These are phyloP conservation scores for Vanrija sp. DNA, from an alignment of 1,284 basidiomycete genomes.

Conservation along the genomic window DNA sequence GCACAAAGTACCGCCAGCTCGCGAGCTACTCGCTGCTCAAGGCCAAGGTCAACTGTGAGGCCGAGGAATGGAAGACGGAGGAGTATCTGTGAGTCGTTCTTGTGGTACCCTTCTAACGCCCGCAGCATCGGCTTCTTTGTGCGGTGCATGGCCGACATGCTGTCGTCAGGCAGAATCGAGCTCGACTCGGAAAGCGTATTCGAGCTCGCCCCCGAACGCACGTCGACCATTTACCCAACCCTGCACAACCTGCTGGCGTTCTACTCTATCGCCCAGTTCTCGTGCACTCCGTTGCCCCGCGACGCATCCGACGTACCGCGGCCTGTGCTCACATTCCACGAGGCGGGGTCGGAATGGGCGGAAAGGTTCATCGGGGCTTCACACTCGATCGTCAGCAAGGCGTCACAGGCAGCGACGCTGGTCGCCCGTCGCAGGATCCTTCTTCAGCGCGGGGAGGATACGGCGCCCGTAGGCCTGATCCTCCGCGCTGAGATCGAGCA, in stretches of 20 bases:
- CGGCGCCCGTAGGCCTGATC: neutral
- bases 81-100: slow-evolving; percentile 14
- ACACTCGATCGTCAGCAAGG: slow-evolving; percentile 11
- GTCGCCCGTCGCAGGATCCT: slow-evolving; percentile 10
- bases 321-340: slow-evolving; percentile 1
- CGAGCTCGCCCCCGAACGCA: slow-evolving; percentile 2
- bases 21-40: slow-evolving; percentile 15
- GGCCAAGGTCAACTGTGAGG: slow-evolving; percentile 13
- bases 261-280: slow-evolving; percentile 12
- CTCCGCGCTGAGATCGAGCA: slow-evolving; percentile 11
- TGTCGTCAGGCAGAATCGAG: slow-evolving; percentile 8
- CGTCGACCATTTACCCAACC: slow-evolving; percentile 6
- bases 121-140: slow-evolving; percentile 19
- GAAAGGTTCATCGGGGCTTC: slow-evolving; percentile 21
- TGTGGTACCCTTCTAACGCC: neutral
- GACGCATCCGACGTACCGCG: neutral
- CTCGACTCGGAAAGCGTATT: slow-evolving; percentile 10
- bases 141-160: slow-evolving; percentile 24
- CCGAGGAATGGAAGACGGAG: slow-evolving; percentile 18
- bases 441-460: slow-evolving; percentile 5
- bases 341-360: slow-evolving; percentile 17
- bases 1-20: slow-evolving; percentile 3
- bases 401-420: slow-evolving; percentile 13
- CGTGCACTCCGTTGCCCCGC: slow-evolving; percentile 6
- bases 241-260: slow-evolving; percentile 21